These are phyloP conservation scores for Penicillium canariense DNA, from an alignment of 495 filamentous ascomycete genomes.

Conservation along the genomic window DNA sequence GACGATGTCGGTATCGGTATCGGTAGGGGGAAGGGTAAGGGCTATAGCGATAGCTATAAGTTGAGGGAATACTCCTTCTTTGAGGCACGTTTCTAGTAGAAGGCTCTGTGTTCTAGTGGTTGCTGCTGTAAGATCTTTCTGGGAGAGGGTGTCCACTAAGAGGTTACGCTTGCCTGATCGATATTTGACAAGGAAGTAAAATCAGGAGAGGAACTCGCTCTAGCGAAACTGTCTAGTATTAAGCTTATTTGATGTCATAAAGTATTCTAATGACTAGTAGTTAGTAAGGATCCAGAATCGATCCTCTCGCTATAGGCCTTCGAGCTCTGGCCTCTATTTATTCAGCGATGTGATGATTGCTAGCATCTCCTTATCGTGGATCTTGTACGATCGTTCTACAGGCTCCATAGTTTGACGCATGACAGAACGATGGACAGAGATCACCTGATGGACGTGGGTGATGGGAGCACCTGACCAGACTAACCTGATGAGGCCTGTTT, in stretches of 20 bases:
- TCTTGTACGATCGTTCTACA: background rate
- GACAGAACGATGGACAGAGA: too few relatives aligned
- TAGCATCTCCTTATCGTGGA: background rate
- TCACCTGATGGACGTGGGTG: too few relatives aligned
- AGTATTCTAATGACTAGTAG: background rate
- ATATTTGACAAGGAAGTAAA: conserved; percentile 30
- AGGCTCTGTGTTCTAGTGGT: background rate
- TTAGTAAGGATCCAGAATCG: background rate
- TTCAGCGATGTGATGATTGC: background rate
- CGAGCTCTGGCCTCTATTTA: background rate
- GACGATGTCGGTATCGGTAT: too few relatives aligned
- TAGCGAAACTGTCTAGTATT: conserved; percentile 9
- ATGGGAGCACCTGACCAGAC: too few relatives aligned
- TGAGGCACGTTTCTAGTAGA: too few relatives aligned
- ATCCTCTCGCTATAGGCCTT: background rate
- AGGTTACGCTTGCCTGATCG: conserved; percentile 11
- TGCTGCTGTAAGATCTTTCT: background rate
- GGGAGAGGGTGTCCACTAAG: background rate
- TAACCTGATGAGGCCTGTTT: too few relatives aligned
- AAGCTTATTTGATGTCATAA: background rate
- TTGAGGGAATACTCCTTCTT: too few relatives aligned
- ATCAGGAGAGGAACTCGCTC: conserved; percentile 22
- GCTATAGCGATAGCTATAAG: too few relatives aligned
- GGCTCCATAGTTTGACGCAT: background rate
- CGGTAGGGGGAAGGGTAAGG: too few relatives aligned